A percentile compares a stretch with the other conserved stretches of the same genome.
These are phyloP conservation scores for Aspergillus ibericus DNA, from an alignment of 2,329 filamentous ascomycete genomes.

Conservation along the genomic window DNA sequence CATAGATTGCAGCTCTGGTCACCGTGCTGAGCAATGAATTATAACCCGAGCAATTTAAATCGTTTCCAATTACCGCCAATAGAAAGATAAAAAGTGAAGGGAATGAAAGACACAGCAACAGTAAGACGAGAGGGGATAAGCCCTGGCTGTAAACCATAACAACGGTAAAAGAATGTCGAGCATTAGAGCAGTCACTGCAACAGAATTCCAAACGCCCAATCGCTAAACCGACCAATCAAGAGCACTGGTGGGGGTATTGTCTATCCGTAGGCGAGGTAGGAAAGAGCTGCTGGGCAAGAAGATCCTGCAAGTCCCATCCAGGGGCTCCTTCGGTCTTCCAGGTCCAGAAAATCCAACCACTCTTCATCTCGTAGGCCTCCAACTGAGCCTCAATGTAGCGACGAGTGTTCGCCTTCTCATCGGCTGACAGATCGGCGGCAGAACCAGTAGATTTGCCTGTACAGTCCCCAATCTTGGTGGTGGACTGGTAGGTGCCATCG, in stretches of 20 bases:
- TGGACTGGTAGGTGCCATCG: slow-evolving; percentile 53
- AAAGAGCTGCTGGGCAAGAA: slow-evolving; percentile 49
- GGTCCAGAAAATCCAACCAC: slow-evolving; percentile 52
- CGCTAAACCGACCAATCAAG: not conserved
- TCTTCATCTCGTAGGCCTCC: slow-evolving; percentile 44
- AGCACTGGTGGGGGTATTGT: slow-evolving; percentile 35
- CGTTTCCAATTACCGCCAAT: not conserved
- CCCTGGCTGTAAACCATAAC: not conserved
- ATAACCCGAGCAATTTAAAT: not conserved
- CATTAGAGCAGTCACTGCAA: not conserved
- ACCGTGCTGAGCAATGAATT: not conserved
- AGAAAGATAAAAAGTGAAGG: not conserved
- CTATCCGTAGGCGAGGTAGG: slow-evolving; percentile 43
- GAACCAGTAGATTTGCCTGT: slow-evolving; percentile 49
- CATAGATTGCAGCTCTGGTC: slow-evolving; percentile 5
- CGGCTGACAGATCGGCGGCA: slow-evolving; percentile 45
- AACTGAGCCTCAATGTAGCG: slow-evolving; percentile 50
- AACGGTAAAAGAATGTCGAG: not conserved
- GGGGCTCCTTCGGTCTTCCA: slow-evolving; percentile 52
- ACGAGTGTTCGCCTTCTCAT: slow-evolving; percentile 40
- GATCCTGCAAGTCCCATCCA: slow-evolving; percentile 50
- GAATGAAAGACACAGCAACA: not conserved
- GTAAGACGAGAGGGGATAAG: not conserved
- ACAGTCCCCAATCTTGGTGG: slow-evolving; percentile 56
- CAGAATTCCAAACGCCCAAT: not conserved